phyloP scores from a whole-genome alignment of 1,139 yeast species.

The Nakaseomyces kungkrabaensis region DNA sequence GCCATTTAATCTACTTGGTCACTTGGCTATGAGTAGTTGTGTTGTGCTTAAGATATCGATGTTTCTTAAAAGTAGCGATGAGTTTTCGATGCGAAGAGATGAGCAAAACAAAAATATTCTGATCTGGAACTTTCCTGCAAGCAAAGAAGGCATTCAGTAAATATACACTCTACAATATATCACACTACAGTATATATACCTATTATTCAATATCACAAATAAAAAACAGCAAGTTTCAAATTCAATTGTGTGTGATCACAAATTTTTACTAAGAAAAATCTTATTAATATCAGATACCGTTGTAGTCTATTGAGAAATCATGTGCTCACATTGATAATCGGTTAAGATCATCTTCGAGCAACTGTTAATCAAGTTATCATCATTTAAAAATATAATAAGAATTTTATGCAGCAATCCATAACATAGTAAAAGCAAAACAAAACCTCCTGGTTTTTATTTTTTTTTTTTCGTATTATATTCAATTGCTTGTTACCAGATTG shows the following conservation, averaged over 20 bases:
- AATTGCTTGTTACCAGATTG: too few species aligned
- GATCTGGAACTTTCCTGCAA: not conserved
- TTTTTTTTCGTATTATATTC: not conserved
- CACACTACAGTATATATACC: too few species aligned
- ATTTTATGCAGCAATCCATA: not conserved
- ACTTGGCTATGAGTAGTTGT: not conserved
- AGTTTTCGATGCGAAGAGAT: not conserved
- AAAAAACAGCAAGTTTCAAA: too few species aligned
- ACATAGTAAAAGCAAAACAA: not conserved
- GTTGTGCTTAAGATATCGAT: too few species aligned
- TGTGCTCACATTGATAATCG: constrained; percentile 56
- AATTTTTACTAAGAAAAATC: too few species aligned
- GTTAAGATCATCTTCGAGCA: constrained; percentile 41
- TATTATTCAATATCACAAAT: too few species aligned
- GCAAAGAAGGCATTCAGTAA: too few species aligned
- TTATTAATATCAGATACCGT: constrained; percentile 81
- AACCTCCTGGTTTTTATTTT: not conserved
- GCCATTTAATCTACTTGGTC: constrained; percentile 19
- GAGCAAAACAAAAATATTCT: not conserved
- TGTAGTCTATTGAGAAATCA: constrained; percentile 93
- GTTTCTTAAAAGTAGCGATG: not conserved
- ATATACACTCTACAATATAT: too few species aligned
- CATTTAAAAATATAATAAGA: constrained; percentile 23
- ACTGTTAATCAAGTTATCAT: constrained; percentile 37
- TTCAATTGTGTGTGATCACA: too few species aligned